Evolutionary conservation across 2,329 filamentous ascomycete genomes (phyloP), one percentile per base, ranked within the genome.

Genomic region (Fusarium pseudograminearum): DNA sequence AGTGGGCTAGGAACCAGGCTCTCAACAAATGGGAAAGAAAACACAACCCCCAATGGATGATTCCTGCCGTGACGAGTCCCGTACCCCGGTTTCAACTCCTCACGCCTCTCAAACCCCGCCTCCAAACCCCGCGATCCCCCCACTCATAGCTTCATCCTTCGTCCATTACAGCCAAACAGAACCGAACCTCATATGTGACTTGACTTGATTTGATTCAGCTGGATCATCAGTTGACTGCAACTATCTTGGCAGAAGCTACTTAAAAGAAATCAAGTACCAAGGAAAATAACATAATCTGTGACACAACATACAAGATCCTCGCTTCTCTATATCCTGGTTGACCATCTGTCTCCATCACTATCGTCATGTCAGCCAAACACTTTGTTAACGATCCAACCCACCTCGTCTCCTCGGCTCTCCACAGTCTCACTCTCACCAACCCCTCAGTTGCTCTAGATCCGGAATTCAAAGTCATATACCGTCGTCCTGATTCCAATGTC

Each of bases 371-470:
- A 33, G 78, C 84, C 65, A 97, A 96, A 84, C 94, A 98, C 83
- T 97, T 98, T 84, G 89, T 97, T 84, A 90, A 93, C 79, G 92
- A 97, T 78, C 89, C 94, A 42, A 88, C 89, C 55, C 86, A 91
- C 76, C 88, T 98, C 53, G 93, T 98, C 78, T 86, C 88, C 77
- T 85, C 89, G 42, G 92, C 94, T 45, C 89, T 98, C 22, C 86
- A 89, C 74, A 89, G 91, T 67, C 85, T 96, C 34, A 95, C 93
- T 24, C 83, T 92, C 66, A 94, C 92, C 52, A 98, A 98, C 79
- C 95, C 95, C 11, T 91, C 91, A 36, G 83, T 97, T 26, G 91
- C 91, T 53, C 87, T 96, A 72, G 94, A 98, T 78, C 80, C 82
- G 31, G 83, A 89, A 53, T 92, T 97, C 83, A 98, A 97, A 80